Evolutionary conservation across 1,284 basidiomycete species (phyloP).

Genomic region (Apiotrichum sp.): DNA sequence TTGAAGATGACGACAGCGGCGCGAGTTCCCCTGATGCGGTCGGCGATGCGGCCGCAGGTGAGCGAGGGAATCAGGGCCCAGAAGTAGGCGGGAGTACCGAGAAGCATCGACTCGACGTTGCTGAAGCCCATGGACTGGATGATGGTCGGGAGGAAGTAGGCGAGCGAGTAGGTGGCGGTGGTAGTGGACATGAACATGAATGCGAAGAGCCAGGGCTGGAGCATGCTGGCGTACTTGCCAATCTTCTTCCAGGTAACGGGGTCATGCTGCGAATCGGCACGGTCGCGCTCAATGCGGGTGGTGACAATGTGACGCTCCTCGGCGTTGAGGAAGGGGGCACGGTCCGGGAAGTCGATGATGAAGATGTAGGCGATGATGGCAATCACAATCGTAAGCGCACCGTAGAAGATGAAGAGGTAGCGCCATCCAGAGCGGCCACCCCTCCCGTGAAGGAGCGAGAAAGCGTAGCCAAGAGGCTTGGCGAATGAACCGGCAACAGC

Average conservation of each 20-base stretch:
- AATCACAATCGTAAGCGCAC: conserved; percentile 10
- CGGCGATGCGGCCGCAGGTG: conserved; percentile 35
- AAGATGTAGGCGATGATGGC: conserved; percentile 3
- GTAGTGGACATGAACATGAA: conserved; percentile 40
- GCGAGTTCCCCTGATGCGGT: conserved; percentile 26
- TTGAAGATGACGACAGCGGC: not conserved
- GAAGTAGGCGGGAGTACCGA: conserved; percentile 47
- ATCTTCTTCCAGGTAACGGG: conserved; percentile 40
- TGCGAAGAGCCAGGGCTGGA: conserved; percentile 49
- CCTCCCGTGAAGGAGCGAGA: conserved; percentile 1
- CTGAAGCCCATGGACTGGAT: conserved; percentile 42
- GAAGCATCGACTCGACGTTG: conserved; percentile 28
- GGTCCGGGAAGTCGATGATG: conserved; percentile 16
- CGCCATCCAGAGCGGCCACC: conserved; percentile 9
- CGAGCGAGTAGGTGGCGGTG: conserved; percentile 18
- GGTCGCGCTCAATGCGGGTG: conserved; percentile 17
- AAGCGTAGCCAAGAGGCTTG: not conserved
- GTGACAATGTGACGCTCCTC: conserved; percentile 9
- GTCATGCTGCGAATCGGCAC: conserved; percentile 45
- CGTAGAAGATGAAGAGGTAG: conserved; percentile 14
- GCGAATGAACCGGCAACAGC: not conserved
- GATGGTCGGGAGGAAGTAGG: conserved; percentile 48
- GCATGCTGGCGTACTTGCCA: conserved; percentile 38
- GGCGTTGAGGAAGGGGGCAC: conserved; percentile 14
- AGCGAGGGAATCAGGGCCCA: conserved; percentile 41